These are phyloP conservation scores for Irpex rosettiformis DNA, from an alignment of 1,284 basidiomycete genomes.

Conservation along the genomic window DNA sequence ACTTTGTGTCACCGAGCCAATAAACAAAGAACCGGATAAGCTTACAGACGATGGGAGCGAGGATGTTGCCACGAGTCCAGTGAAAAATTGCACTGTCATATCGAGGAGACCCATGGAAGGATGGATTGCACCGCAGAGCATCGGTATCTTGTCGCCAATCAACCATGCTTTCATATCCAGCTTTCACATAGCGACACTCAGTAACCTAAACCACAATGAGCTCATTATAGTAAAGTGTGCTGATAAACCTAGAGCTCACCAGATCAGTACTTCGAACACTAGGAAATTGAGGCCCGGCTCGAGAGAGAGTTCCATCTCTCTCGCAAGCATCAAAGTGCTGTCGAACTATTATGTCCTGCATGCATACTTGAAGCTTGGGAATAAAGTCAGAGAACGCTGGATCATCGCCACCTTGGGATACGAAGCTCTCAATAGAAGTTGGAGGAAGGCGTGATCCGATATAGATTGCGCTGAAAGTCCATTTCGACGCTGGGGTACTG, in stretches of 20 bases:
- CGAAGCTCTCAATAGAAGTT: not conserved
- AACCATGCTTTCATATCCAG: conserved; percentile 26
- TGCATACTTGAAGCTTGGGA: conserved; percentile 3
- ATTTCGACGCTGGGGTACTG: not conserved
- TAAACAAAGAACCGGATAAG: not conserved
- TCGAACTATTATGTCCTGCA: conserved; percentile 1
- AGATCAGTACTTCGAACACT: not conserved
- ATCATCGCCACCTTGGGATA: not conserved
- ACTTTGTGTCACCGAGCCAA: not conserved
- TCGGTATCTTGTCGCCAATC: conserved; percentile 23
- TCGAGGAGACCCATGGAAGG: conserved; percentile 20
- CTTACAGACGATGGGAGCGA: not conserved
- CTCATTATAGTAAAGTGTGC: not conserved
- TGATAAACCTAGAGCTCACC: too few relatives aligned
- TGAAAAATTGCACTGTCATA: conserved; percentile 25
- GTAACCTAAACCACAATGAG: conserved; percentile 1
- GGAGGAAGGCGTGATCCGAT: not conserved
- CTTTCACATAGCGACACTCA: conserved; percentile 20
- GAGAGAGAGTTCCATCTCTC: not conserved
- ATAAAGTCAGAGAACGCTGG: conserved; percentile 10
- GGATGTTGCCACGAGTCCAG: not conserved
- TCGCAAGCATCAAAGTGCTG: not conserved
- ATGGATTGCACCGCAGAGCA: conserved; percentile 23
- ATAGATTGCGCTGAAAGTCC: conserved; percentile 3
- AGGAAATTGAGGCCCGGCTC: not conserved